A percentile compares a stretch with the other conserved stretches of the same genome.
Evolutionary conservation across 139 green algal species (phyloP).

Genomic region (Dunaliella sp.): DNA sequence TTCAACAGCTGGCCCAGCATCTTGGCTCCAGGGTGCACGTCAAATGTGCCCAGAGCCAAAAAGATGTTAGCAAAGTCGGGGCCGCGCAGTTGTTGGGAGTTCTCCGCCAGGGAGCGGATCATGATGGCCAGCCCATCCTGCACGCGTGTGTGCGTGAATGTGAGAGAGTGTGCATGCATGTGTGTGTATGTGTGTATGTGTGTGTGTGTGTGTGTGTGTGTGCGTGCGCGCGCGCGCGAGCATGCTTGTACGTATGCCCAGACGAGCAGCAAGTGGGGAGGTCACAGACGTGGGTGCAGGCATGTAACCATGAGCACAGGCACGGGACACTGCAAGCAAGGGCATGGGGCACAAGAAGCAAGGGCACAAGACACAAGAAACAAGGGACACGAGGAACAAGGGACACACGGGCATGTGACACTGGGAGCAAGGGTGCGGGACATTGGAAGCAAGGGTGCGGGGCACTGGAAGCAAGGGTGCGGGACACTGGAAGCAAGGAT

Average conservation of each 20-base stretch:
- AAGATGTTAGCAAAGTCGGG: constrained; percentile 29
- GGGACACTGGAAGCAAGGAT: too few species aligned
- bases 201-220: neutral
- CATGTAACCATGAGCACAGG: too few species aligned
- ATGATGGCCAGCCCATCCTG: constrained; percentile 13
- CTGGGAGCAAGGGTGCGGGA: too few species aligned
- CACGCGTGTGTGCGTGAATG: neutral
- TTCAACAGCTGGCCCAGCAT: constrained; percentile 5
- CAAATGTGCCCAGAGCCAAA: constrained; percentile 30
- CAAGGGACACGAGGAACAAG: too few species aligned
- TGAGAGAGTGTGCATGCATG: neutral
- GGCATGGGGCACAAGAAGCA: too few species aligned
- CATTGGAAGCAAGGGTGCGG: too few species aligned
- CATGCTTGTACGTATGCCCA: neutral
- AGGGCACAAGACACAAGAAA: too few species aligned
- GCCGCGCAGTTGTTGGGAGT: neutral
- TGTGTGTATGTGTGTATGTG: neutral
- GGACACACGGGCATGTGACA: too few species aligned
- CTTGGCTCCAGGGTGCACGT: constrained; percentile 7
- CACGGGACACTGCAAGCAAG: too few species aligned
- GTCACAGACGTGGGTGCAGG: too few species aligned
- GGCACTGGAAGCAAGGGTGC: too few species aligned
- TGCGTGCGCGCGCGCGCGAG: neutral
- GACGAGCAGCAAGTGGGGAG: neutral
- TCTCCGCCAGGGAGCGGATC: constrained; percentile 5